Conservation (phyloP, 345 rosid species). For the Rhizophora apiculata region DNA sequence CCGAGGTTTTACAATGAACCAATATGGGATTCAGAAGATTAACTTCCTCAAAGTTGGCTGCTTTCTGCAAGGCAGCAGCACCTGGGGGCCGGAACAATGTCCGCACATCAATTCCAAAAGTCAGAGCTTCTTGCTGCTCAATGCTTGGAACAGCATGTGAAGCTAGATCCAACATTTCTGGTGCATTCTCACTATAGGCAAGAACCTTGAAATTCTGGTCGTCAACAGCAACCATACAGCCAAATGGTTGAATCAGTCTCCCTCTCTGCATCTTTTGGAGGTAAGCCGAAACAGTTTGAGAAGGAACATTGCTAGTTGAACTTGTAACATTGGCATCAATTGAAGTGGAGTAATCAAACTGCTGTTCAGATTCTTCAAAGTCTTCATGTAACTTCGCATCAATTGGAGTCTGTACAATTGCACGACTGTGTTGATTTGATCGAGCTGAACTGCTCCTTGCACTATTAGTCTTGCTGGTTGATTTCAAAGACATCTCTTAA, state of each 20-base stretch:
- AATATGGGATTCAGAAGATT: conserved; percentile 67
- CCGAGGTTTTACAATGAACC: conserved; percentile 58
- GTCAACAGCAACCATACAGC: conserved; percentile 73
- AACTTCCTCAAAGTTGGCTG: conserved; percentile 59
- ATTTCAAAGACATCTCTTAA: conserved; percentile 52
- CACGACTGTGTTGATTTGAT: conserved; percentile 44
- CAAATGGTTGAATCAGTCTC: conserved; percentile 65
- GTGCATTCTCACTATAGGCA: conserved; percentile 73
- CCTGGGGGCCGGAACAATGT: conserved; percentile 60
- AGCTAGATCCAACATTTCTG: conserved; percentile 67
- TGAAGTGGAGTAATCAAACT: conserved; percentile 69
- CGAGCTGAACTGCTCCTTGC: conserved; percentile 55
- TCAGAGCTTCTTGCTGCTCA: conserved; percentile 60
- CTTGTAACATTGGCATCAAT: conserved; percentile 46
- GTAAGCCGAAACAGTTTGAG: conserved; percentile 61
- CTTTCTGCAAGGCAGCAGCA: conserved; percentile 66
- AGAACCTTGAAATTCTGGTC: conserved; percentile 53
- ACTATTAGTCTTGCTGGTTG: conserved; percentile 38
- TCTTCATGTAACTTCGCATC: conserved; percentile 68
- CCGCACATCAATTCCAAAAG: conserved; percentile 57
- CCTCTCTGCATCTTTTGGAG: conserved; percentile 83
- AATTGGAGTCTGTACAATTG: conserved; percentile 59
- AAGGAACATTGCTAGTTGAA: conserved; percentile 57
- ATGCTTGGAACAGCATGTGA: conserved; percentile 74
- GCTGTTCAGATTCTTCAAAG: conserved; percentile 58